Evolutionary conservation across 495 filamentous ascomycete species (phyloP).

Genomic region (Daldinia bambusicola): DNA sequence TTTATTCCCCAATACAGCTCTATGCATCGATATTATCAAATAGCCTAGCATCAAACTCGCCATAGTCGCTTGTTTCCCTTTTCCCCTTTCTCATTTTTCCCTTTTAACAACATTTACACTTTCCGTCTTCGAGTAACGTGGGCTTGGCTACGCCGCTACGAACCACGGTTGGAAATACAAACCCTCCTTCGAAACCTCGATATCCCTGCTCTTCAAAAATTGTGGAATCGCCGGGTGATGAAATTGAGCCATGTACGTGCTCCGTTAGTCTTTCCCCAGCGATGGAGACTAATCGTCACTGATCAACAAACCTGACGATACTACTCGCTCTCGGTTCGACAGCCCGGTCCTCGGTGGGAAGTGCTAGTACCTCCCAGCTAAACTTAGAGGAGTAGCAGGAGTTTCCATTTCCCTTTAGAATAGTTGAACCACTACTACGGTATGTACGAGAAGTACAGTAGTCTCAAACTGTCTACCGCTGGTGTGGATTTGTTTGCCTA

Average conservation of each 20-base stretch:
- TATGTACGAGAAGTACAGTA: background rate
- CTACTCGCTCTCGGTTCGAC: background rate
- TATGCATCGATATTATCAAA: conserved; percentile 23
- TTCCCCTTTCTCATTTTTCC: too few relatives aligned
- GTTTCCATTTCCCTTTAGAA: background rate
- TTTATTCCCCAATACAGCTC: conserved; percentile 6
- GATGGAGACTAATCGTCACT: conserved; percentile 34
- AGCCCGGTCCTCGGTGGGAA: conserved; percentile 11
- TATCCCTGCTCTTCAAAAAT: conserved; percentile 11
- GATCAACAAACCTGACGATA: conserved; percentile 33
- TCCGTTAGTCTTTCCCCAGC: conserved; percentile 11
- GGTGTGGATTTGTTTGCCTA: conserved; percentile 17
- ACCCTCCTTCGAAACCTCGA: conserved; percentile 13
- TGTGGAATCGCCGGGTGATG: conserved; percentile 10
- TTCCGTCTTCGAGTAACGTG: conserved; percentile 20
- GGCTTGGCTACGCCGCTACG: too few relatives aligned
- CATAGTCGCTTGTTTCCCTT: background rate
- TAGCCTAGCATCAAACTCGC: background rate
- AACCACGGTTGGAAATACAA: conserved; percentile 8
- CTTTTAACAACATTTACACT: conserved; percentile 2
- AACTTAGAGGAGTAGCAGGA: conserved; percentile 1
- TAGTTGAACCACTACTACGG: background rate
- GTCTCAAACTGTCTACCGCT: conserved; percentile 6
- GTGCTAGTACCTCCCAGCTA: conserved; percentile 1
- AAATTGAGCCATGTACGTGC: conserved; percentile 18